Percentiles rank a stretch among this genome's conserved stretches.
phyloP scores from a whole-genome alignment of 2,329 filamentous ascomycete genomes.

The Penicillium sp. region DNA sequence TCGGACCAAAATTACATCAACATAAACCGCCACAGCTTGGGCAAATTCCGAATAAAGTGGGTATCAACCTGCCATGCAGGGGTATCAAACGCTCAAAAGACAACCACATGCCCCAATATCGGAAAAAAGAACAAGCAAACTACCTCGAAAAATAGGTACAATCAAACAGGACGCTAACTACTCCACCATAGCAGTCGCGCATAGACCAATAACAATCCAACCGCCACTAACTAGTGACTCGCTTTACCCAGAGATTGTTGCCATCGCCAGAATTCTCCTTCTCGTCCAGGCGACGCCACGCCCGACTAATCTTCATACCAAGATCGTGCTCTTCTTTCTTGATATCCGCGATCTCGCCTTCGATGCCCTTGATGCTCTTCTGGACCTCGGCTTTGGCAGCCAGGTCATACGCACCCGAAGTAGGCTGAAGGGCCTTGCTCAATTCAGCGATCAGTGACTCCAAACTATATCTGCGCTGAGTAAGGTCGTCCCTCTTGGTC shows the following conservation, averaged over 20 bases:
- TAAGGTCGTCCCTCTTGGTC: constrained; percentile 63
- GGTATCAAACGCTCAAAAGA: constrained; percentile 11
- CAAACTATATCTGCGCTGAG: constrained; percentile 68
- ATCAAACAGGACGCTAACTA: background rate
- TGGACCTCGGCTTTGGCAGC: constrained; percentile 58
- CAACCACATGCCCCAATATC: background rate
- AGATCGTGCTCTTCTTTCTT: constrained; percentile 75
- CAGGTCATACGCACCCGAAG: constrained; percentile 64
- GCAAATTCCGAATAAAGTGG: constrained; percentile 4
- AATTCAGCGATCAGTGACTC: constrained; percentile 71
- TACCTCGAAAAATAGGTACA: background rate
- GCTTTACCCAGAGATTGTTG: constrained; percentile 71
- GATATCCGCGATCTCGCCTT: constrained; percentile 68
- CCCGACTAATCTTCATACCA: constrained; percentile 69
- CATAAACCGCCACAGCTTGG: background rate
- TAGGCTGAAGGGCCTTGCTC: constrained; percentile 71
- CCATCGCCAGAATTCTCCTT: constrained; percentile 50
- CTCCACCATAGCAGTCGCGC: background rate
- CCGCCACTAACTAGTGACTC: constrained; percentile 62
- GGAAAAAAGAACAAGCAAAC: background rate
- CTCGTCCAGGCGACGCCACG: constrained; percentile 71
- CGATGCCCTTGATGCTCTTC: constrained; percentile 64
- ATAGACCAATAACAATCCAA: background rate
- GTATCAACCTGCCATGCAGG: constrained; percentile 9
- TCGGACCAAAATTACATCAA: background rate